These are phyloP conservation scores for Pulveroboletus sp. DNA, from an alignment of 768 basidiomycete species.

Conservation along the genomic window DNA sequence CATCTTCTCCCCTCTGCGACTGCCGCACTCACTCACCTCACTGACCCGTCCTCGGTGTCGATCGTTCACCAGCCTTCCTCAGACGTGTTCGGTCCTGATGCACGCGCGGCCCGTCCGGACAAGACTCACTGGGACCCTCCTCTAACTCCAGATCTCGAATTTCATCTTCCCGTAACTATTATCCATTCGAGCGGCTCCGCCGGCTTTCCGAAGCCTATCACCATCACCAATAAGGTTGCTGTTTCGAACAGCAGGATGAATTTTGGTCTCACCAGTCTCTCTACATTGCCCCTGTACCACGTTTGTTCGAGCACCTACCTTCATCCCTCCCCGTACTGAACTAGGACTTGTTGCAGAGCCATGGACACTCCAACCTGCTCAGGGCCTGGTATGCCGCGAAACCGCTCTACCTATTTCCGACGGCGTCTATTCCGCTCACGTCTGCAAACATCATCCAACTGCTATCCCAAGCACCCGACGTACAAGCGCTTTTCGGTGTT, in stretches of 20 bases:
- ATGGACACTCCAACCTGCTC: conserved; percentile 29
- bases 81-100: conserved; percentile 12
- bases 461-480: conserved; percentile 32
- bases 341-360: conserved; percentile 9
- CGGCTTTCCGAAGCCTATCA: conserved; percentile 46
- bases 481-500: conserved; percentile 35
- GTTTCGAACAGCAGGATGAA: conserved; percentile 36
- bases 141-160: conserved; percentile 21
- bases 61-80: conserved; percentile 23
- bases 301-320: conserved; percentile 17
- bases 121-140: conserved; percentile 21
- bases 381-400: conserved; percentile 42
- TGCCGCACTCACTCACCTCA: conserved; percentile 14
- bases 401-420: conserved; percentile 42
- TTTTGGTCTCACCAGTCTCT: conserved; percentile 17
- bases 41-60: conserved; percentile 19
- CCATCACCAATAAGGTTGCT: conserved; percentile 34
- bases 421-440: conserved; percentile 42
- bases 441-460: conserved; percentile 40
- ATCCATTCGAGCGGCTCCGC: conserved; percentile 36
- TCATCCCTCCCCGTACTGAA: not conserved
- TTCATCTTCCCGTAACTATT: conserved; percentile 17
- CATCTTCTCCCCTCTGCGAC: conserved; percentile 10
- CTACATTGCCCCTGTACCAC: conserved; percentile 32
- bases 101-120: conserved; percentile 16